Evolutionary conservation across 805 yeast species (phyloP), one percentile per base, ranked within the genome.

Genomic region (Suhomyces pyralidae): DNA sequence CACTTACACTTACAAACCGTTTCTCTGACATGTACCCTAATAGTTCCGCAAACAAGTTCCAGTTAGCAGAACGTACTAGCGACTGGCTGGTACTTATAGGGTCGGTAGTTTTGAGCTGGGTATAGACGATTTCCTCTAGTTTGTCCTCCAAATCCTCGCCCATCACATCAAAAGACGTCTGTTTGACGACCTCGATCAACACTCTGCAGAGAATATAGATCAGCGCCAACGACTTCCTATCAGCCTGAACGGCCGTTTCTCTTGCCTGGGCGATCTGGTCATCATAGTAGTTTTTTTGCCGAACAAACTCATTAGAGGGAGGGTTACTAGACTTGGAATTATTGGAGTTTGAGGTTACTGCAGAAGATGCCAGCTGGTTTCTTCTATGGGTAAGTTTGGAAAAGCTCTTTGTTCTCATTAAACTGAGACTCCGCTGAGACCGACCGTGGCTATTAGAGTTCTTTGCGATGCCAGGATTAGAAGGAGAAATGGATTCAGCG

Each of bases 131-230:
- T 59, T 94, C 98, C 67, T 94, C 98, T 8, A 94, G 74, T 60
- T 88, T 89, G 47, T 84, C 88, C 17, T 88, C 86, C 38, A 93
- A 74, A 54, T 89, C 96, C 48, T 84, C 90, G 6, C 92, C 96
- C 51, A 85, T 76, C 0, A 81, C 79, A 9, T 82, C 85, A n/a
- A 81, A 74, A 7, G 96, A 85, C 0, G 96, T 84, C 64, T 93
- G 97, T 58, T 85, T 84, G 17, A 93, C 96, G 10, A 94, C 91
- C 64, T 93, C 98, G 51, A 93, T 88, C 49, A 94, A 76, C 0
- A 92, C 98, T 44, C 99, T 81, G 69, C 97, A 93, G 15, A 94
- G 70, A 34, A 94, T 88, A 67, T 84, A 94, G 17, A 94, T 91
- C 53, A 94, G 85, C 2, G 94, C 90, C 47, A 92, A 72, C 9